These are phyloP conservation scores for Aspergillus candidus DNA, from an alignment of 2,329 filamentous ascomycete genomes.

Conservation along the genomic window DNA sequence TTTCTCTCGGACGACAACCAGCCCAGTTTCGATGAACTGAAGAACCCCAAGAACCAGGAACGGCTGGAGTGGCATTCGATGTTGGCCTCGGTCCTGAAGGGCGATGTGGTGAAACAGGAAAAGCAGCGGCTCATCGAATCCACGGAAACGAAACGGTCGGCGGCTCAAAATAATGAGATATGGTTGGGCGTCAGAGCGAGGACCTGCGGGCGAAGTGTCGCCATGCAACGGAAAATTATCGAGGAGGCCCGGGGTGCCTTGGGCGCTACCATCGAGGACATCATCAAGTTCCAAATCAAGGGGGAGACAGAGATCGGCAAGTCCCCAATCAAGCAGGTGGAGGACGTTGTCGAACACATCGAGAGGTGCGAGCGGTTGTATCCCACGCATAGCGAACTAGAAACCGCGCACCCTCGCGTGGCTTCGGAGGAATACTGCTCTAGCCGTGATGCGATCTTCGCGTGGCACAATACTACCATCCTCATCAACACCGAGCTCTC, in stretches of 20 bases:
- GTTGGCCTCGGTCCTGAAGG: slow-evolving; percentile 89
- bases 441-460: slow-evolving; percentile 80
- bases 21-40: slow-evolving; percentile 81
- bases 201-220: slow-evolving; percentile 73
- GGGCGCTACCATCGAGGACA: slow-evolving; percentile 72
- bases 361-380: slow-evolving; percentile 83
- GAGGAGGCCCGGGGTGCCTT: slow-evolving; percentile 74
- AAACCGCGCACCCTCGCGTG: slow-evolving; percentile 67
- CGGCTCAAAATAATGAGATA: slow-evolving; percentile 62
- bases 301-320: slow-evolving; percentile 89
- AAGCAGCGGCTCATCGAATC: slow-evolving; percentile 91
- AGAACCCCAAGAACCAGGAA: slow-evolving; percentile 81
- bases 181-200: slow-evolving; percentile 86
- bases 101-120: slow-evolving; percentile 95
- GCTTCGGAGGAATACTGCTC: slow-evolving; percentile 71
- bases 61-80: slow-evolving; percentile 97
- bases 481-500: slow-evolving; percentile 92
- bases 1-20: slow-evolving; percentile 88
- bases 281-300: slow-evolving; percentile 90
- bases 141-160: slow-evolving; percentile 65
- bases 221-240: slow-evolving; percentile 78
- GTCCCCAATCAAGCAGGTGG: slow-evolving; percentile 78
- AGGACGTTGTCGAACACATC: slow-evolving; percentile 83
- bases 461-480: slow-evolving; percentile 95
- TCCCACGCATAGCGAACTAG: slow-evolving; percentile 69